Conservation (phyloP, 2,329 filamentous ascomycete genomes). For the Diaporthe ilicicola region DNA sequence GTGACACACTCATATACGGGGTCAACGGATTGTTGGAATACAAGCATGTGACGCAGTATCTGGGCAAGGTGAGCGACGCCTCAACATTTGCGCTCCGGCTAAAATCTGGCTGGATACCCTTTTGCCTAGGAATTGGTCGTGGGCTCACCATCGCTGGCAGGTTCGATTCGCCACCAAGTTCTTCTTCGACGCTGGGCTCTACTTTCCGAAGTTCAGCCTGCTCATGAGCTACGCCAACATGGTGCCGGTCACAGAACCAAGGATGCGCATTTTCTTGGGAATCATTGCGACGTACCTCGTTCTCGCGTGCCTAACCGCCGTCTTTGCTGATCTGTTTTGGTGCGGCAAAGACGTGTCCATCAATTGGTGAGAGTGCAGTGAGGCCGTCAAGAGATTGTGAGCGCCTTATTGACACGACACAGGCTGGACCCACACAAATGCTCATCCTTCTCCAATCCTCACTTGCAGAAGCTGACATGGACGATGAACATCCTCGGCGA, state of each 20-base stretch:
- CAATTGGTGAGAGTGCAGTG: constrained; percentile 1
- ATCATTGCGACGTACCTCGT: constrained; percentile 9
- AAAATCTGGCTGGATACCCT: too few relatives aligned
- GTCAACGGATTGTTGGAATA: constrained; percentile 5
- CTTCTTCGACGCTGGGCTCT: constrained; percentile 32
- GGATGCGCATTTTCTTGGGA: constrained; percentile 21
- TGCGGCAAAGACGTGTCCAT: constrained; percentile 12
- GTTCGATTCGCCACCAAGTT: constrained; percentile 31
- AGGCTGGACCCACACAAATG: constrained; percentile 17
- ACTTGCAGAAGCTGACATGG: constrained; percentile 15
- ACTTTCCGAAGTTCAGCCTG: constrained; percentile 33
- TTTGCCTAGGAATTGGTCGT: neutral
- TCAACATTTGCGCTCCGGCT: too few relatives aligned
- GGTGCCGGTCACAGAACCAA: constrained; percentile 20
- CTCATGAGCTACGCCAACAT: constrained; percentile 28
- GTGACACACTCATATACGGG: constrained; percentile 29
- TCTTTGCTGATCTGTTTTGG: constrained; percentile 6
- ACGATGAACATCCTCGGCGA: neutral
- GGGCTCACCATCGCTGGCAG: neutral
- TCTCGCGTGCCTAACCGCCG: constrained; percentile 1
- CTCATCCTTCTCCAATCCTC: constrained; percentile 24
- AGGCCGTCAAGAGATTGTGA: neutral
- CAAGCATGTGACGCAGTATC: neutral
- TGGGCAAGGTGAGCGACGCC: constrained; percentile 5
- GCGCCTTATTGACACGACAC: neutral